Base-by-base conservation (phyloP, 495 filamentous ascomycete genomes). In the Sporormia fimetaria region DNA sequence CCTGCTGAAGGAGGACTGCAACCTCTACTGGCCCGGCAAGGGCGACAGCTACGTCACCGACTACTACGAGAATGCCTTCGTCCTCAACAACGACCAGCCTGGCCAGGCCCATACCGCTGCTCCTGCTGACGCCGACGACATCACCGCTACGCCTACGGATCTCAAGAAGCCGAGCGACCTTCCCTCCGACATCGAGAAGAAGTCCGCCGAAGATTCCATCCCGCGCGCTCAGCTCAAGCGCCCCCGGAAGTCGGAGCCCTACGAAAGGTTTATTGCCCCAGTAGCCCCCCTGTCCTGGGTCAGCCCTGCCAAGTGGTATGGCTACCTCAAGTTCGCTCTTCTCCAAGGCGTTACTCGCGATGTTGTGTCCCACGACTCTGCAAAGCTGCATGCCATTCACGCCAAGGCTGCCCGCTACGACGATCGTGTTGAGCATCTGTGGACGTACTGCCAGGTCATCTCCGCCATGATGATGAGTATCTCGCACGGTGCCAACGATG, bases 261-360 rank as follows among this genome's bases (percentile, higher is more conserved):
- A 45, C 21, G 42, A 45, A 18, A 26, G 26, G 17, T 45, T 45
- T 21, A 45, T 45, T 12, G 34, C 33, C 11, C 42, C 42, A 6
- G 34, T 45, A 6, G 7, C 23, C 17, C 24, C 32, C 12, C 42
- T 45, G 8, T 31, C 33, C 6, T 45, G 33, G 33, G 34, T 12
- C 16, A 45, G 33, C 26, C 25, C 42, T 4, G 25, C 31, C 27
- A 31, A 25, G 16, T 45, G 34, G 42, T 45, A 8, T 10, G 42
- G 42, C 11, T 45, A 45, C 34, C 33, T 45, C 42, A 45, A 45
- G 34, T 45, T 28, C 17, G 32, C 32, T 11, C 33, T 44, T 12
- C 33, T 44, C 2, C 41, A 44, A 18, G 77, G 77, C 41, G 69
- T 81, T 40, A 73, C 74, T 34, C 57, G 68, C 36, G 78, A 81